Conservation (phyloP, 257 asterid genomes). For the Solanum tarapatanum region DNA sequence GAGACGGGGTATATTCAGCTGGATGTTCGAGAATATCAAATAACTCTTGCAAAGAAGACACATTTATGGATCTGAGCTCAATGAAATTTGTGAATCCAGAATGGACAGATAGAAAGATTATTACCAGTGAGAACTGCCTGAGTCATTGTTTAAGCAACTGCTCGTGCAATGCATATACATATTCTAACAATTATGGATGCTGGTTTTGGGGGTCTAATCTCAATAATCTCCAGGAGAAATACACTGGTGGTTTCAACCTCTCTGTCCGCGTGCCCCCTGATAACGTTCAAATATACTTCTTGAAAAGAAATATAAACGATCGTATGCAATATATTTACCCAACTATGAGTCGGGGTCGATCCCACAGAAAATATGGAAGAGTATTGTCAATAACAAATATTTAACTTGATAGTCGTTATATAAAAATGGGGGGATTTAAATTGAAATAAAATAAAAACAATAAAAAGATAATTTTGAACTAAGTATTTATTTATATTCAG, state of each 20-base stretch:
- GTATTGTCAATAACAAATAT: too few species aligned
- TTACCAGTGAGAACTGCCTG: background rate
- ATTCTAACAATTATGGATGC: background rate
- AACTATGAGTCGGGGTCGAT: too few species aligned
- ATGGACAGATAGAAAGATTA: background rate
- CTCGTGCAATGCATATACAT: conserved; percentile 18
- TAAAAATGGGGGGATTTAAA: too few species aligned
- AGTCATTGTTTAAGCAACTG: conserved; percentile 9
- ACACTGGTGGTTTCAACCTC: background rate
- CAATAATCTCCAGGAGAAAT: conserved; percentile 10
- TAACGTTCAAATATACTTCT: too few species aligned
- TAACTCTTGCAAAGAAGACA: background rate
- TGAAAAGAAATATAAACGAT: too few species aligned
- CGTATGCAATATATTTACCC: too few species aligned
- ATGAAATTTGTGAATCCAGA: background rate
- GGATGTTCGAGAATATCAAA: conserved; percentile 8
- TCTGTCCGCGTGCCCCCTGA: conserved; percentile 5
- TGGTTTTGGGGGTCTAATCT: conserved; percentile 10
- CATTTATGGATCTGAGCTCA: background rate
- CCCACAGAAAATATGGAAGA: too few species aligned
- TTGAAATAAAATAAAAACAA: too few species aligned
- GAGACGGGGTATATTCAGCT: background rate
- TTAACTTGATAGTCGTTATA: too few species aligned
- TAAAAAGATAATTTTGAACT: too few species aligned
- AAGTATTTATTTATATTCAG: too few species aligned